Conservation (phyloP, 2,329 filamentous ascomycete genomes). For the Exserohilum rostratum region DNA sequence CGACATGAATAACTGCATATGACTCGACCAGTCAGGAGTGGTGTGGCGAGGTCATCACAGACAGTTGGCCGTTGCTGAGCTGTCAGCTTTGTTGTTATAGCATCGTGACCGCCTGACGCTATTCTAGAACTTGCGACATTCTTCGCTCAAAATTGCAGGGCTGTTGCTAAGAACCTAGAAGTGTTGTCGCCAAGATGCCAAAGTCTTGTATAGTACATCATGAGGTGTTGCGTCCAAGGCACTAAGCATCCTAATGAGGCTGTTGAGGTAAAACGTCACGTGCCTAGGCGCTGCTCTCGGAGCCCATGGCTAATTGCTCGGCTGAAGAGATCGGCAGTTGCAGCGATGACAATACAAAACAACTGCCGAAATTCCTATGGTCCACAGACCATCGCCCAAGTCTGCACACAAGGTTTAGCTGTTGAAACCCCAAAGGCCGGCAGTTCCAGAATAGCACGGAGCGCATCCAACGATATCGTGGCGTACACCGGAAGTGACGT, state of each 20-base stretch:
- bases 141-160: not conserved
- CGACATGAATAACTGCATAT: no score
- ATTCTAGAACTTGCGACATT: not conserved
- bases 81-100: not conserved
- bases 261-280: slow-evolving; percentile 1
- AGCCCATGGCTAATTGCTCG: not conserved
- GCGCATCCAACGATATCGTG: not conserved
- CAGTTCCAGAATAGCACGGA: slow-evolving; percentile 23
- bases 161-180: no score
- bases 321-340: slow-evolving; percentile 24
- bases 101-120: not conserved
- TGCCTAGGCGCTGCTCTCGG: slow-evolving; percentile 5
- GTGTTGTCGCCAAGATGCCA: not conserved
- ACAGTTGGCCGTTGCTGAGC: not conserved
- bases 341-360: slow-evolving; percentile 13
- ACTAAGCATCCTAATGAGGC: not conserved
- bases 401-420: slow-evolving; percentile 15
- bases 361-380: slow-evolving; percentile 24
- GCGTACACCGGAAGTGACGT: not conserved
- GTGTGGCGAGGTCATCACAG: not conserved
- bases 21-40: not conserved
- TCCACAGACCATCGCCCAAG: slow-evolving; percentile 14
- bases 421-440: slow-evolving; percentile 12
- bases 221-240: no score
- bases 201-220: not conserved